A percentile compares a stretch with the other conserved stretches of the same genome.
phyloP scores from a whole-genome alignment of 805 yeast species.

The Lipomyces sp. region DNA sequence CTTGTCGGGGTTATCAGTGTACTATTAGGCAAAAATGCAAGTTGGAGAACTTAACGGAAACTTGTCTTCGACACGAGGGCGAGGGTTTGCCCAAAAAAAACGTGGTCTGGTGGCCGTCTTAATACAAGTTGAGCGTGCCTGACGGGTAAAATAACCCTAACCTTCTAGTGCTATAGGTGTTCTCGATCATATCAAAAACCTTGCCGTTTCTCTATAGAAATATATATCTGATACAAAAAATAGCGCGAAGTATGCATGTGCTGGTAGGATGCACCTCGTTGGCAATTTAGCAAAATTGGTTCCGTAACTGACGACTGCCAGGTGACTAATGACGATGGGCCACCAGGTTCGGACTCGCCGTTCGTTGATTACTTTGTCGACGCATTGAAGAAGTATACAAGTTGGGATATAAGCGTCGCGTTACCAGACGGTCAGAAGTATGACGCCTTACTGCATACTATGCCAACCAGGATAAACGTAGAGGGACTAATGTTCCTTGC shows the following conservation, averaged over 20 bases:
- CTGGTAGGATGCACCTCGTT: slow-evolving; percentile 18
- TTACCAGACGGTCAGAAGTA: slow-evolving; percentile 72
- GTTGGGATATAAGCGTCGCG: slow-evolving; percentile 84
- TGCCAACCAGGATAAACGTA: too few species aligned
- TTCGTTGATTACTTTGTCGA: slow-evolving; percentile 81
- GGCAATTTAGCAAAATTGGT: neutral
- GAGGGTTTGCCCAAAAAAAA: too few species aligned
- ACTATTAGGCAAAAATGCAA: neutral
- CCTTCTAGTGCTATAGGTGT: too few species aligned
- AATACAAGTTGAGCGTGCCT: too few species aligned
- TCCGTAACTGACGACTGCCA: slow-evolving; percentile 15
- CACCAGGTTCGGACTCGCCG: slow-evolving; percentile 82
- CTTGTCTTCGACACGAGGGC: too few species aligned
- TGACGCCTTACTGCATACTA: slow-evolving; percentile 4
- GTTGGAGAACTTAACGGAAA: too few species aligned
- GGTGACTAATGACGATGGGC: slow-evolving; percentile 95
- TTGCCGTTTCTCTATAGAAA: neutral
- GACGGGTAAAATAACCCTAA: too few species aligned
- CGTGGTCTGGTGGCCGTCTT: too few species aligned
- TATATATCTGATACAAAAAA: neutral
- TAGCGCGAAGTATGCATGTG: slow-evolving; percentile 24
- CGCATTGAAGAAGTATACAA: slow-evolving; percentile 63
- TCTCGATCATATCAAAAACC: too few species aligned
- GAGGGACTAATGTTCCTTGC: slow-evolving; percentile 10
- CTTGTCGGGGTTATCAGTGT: neutral